Conservation (phyloP, 169 alveolate species). For the Theileria sp. region DNA sequence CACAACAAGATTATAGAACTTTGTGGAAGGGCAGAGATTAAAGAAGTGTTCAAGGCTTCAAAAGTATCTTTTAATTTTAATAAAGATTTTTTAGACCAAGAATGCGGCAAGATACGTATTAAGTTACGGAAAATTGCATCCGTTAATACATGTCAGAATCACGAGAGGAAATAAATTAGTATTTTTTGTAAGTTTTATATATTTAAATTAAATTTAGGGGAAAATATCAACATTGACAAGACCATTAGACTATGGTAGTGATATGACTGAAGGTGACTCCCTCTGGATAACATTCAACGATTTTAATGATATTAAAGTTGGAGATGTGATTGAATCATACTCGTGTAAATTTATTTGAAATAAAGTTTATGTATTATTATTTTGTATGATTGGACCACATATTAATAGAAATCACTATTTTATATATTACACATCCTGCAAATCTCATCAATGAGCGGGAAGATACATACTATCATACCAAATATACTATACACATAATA, state of each 20-base stretch:
- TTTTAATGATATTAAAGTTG: slow-evolving; percentile 55
- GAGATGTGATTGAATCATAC: slow-evolving; percentile 56
- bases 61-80: slow-evolving; percentile 12
- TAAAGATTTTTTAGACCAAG: slow-evolving; percentile 9
- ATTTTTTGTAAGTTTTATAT: slow-evolving; percentile 16
- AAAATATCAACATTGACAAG: slow-evolving; percentile 52
- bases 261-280: slow-evolving; percentile 52
- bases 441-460: no score
- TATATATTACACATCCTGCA: no score
- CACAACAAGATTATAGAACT: slow-evolving; percentile 27
- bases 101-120: slow-evolving; percentile 66
- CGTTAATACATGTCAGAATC: slow-evolving; percentile 32
- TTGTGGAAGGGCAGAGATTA: slow-evolving; percentile 44
- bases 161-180: slow-evolving; percentile 29
- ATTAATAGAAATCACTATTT: no score
- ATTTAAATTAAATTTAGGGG: slow-evolving; percentile 22
- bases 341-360: not conserved
- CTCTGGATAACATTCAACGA: slow-evolving; percentile 59
- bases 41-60: slow-evolving; percentile 56
- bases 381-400: not conserved
- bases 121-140: slow-evolving; percentile 26
- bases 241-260: slow-evolving; percentile 24
- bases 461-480: no score
- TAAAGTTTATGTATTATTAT: not conserved
- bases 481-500: no score